phyloP scores from a whole-genome alignment of 352 stramenopile genomes.

The Phytophthora tubulina region DNA sequence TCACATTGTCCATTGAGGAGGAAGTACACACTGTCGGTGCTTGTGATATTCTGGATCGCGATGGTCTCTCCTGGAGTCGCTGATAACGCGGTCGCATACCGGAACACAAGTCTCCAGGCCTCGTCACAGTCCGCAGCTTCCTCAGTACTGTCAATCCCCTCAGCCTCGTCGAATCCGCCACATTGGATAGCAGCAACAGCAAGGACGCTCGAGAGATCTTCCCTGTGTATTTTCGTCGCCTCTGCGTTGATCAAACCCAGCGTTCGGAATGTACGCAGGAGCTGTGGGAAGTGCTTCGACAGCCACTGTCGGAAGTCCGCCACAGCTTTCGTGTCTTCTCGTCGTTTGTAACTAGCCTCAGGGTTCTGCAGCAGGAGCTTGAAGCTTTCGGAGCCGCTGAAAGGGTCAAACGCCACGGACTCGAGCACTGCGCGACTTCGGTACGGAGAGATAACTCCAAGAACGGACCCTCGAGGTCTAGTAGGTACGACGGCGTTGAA shows the following conservation, averaged over 20 bases:
- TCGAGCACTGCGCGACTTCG: conserved; percentile 26
- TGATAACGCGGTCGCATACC: conserved; percentile 26
- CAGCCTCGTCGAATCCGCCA: conserved; percentile 9
- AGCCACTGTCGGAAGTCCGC: conserved; percentile 46
- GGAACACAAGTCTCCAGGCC: conserved; percentile 28
- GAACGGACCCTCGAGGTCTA: background rate
- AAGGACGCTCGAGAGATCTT: background rate
- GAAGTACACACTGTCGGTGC: conserved; percentile 29
- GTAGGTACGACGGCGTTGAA: conserved; percentile 1
- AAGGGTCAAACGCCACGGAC: conserved; percentile 57
- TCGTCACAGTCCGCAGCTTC: conserved; percentile 12
- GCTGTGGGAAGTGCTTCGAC: conserved; percentile 40
- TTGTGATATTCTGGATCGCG: conserved; percentile 13
- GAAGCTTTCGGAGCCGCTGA: conserved; percentile 46
- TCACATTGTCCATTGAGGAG: conserved; percentile 36
- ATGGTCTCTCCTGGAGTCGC: conserved; percentile 26
- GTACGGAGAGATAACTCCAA: background rate
- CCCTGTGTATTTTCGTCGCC: background rate
- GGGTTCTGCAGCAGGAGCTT: conserved; percentile 43
- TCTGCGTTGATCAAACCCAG: conserved; percentile 18
- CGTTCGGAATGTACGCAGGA: conserved; percentile 30
- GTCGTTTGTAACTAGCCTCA: conserved; percentile 4
- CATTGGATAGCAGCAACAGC: conserved; percentile 3
- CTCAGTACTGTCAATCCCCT: conserved; percentile 4
- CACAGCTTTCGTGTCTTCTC: conserved; percentile 36